Evolutionary conservation across 169 alveolate genomes (phyloP).

Genomic region (Neospora caninum): DNA sequence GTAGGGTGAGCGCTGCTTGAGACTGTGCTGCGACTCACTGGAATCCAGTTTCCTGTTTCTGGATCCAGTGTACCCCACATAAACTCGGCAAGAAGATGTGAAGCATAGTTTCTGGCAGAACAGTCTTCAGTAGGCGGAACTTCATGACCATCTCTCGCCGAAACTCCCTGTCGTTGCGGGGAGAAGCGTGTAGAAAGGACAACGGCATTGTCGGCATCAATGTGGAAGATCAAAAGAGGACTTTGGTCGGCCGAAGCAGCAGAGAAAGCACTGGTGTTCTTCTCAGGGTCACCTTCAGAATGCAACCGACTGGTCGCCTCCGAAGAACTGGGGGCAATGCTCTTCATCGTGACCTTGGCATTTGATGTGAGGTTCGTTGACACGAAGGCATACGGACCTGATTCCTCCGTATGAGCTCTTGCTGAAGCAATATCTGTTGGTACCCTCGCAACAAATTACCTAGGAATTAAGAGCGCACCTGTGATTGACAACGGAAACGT

Average conservation of each 20-base stretch:
- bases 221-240: not conserved
- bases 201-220: slow-evolving; percentile 24
- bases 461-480: too few relatives aligned
- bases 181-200: not conserved
- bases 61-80: slow-evolving; percentile 66
- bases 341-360: too few relatives aligned
- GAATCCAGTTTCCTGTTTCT: slow-evolving; percentile 48
- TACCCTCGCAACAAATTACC: too few relatives aligned
- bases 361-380: too few relatives aligned
- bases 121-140: not conserved
- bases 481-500: too few relatives aligned
- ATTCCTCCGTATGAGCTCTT: too few relatives aligned
- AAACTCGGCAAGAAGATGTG: slow-evolving; percentile 59
- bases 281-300: not conserved
- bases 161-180: not conserved
- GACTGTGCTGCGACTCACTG: not conserved
- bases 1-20: not conserved
- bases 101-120: slow-evolving; percentile 27
- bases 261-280: not conserved
- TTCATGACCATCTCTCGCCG: not conserved
- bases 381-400: too few relatives aligned
- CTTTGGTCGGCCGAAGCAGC: not conserved
- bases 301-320: too few relatives aligned
- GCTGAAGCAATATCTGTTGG: too few relatives aligned
- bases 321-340: too few relatives aligned